phyloP scores from a whole-genome alignment of 257 asterid species.

The Solanum megistacrolobum region DNA sequence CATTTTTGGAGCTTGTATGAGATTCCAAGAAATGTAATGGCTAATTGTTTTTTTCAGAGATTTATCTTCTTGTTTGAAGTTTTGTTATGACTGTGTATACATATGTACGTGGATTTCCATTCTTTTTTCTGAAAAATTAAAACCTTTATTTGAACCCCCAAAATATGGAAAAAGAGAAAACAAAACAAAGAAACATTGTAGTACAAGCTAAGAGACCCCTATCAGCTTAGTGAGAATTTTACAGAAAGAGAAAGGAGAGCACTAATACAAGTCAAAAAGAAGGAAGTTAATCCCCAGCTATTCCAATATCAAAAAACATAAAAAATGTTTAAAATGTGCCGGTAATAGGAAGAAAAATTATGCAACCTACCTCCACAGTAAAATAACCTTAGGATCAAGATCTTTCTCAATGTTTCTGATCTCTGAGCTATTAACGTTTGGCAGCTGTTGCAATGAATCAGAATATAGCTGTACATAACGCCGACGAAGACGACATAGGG shows the following conservation, averaged over 20 bases:
- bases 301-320: background rate
- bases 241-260: background rate
- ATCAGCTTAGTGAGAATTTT: background rate
- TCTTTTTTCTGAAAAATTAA: background rate
- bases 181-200: background rate
- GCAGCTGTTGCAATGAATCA: constrained; percentile 57
- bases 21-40: background rate
- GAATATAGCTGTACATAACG: constrained; percentile 86
- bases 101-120: background rate
- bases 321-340: background rate
- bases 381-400: constrained; percentile 86
- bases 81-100: background rate
- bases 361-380: constrained; percentile 77
- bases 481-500: constrained; percentile 78
- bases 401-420: constrained; percentile 77
- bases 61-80: background rate
- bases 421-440: constrained; percentile 31
- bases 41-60: background rate
- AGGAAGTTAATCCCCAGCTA: background rate
- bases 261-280: background rate
- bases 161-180: background rate
- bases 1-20: background rate
- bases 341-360: background rate
- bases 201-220: background rate
- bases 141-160: background rate